Evolutionary conservation across 345 rosid species (phyloP).

Genomic region (Camelina laxa): DNA sequence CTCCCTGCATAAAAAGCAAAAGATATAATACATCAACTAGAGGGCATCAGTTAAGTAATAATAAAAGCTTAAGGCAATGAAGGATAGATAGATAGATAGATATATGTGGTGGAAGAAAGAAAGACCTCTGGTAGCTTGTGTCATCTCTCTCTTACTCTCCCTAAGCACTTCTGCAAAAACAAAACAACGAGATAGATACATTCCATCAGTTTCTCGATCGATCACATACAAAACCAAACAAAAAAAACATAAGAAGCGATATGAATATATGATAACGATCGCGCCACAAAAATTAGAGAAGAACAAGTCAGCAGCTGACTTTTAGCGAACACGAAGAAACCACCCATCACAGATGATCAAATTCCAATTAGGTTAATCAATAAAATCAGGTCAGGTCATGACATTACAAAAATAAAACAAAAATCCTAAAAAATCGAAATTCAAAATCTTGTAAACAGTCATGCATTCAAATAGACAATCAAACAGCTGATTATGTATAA

Average conservation of each 20-base stretch:
- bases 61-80: background rate
- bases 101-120: background rate
- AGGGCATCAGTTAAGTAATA: background rate
- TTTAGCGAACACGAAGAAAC: constrained; percentile 5
- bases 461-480: too few relatives aligned
- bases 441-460: too few relatives aligned
- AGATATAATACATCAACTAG: constrained; percentile 2
- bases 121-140: constrained; percentile 89
- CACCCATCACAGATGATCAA: constrained; percentile 25
- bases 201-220: constrained; percentile 5
- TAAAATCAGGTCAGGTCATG: background rate
- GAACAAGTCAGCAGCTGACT: constrained; percentile 24
- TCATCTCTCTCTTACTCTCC: constrained; percentile 90
- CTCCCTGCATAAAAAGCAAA: constrained; percentile 57
- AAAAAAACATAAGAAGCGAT: constrained; percentile 2
- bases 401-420: background rate
- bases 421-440: too few relatives aligned
- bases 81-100: background rate
- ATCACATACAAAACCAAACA: constrained; percentile 1
- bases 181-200: background rate
- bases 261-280: constrained; percentile 36
- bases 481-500: too few relatives aligned
- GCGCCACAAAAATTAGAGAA: background rate
- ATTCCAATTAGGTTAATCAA: background rate
- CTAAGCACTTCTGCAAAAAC: constrained; percentile 77